A percentile compares a stretch with the other conserved stretches of the same genome.
Evolutionary conservation across 352 stramenopile genomes (phyloP).

Genomic region (Globisporangium canariense): DNA sequence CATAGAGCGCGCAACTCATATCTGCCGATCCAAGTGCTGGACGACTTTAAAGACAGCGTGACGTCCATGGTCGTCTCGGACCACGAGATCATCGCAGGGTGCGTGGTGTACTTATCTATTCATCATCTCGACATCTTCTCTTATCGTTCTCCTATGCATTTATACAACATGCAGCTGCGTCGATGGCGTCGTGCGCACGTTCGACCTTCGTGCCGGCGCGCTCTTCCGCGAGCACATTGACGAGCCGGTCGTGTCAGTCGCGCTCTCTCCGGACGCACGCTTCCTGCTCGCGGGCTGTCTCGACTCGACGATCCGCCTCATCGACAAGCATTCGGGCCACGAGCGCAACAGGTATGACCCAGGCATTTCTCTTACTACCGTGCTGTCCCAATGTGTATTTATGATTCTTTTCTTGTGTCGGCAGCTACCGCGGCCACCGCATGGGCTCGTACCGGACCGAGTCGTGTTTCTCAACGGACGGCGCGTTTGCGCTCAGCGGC

Average conservation of each 20-base stretch:
- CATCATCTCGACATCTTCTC: not conserved
- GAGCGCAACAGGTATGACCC: slow-evolving; percentile 64
- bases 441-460: slow-evolving; percentile 70
- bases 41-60: slow-evolving; percentile 88
- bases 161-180: slow-evolving; percentile 39
- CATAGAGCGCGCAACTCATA: slow-evolving; percentile 67
- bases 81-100: slow-evolving; percentile 82
- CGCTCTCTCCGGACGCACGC: slow-evolving; percentile 65
- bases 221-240: slow-evolving; percentile 75
- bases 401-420: not conserved
- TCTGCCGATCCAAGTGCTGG: slow-evolving; percentile 79
- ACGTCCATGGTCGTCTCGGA: slow-evolving; percentile 74
- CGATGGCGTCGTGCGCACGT: slow-evolving; percentile 80
- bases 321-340: slow-evolving; percentile 59
- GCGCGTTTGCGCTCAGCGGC: slow-evolving; percentile 62
- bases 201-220: slow-evolving; percentile 71
- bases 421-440: slow-evolving; percentile 61
- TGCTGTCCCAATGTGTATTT: not conserved
- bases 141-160: not conserved
- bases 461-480: slow-evolving; percentile 62
- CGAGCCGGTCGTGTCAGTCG: slow-evolving; percentile 74
- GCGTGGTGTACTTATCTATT: slow-evolving; percentile 7
- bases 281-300: slow-evolving; percentile 79
- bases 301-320: slow-evolving; percentile 68
- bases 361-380: not conserved